Conservation (phyloP, 441 rosid species). For the Hura crepitans region DNA sequence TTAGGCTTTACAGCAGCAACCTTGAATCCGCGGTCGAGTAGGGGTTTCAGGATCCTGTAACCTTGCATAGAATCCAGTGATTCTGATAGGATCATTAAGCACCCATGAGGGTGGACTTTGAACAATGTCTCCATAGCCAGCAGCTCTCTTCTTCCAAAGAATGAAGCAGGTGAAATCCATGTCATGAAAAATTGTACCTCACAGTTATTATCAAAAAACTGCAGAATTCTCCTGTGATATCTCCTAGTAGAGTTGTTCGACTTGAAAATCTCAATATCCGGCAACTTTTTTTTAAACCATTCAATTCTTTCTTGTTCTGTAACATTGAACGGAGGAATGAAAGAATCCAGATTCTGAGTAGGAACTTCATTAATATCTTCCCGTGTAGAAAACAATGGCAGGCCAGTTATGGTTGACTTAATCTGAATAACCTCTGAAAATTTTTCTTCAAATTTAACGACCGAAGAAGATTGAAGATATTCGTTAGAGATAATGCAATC, state of each 20-base stretch:
- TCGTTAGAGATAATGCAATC: constrained; percentile 31
- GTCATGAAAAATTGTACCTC: constrained; percentile 65
- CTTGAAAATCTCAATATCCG: constrained; percentile 42
- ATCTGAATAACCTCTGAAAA: constrained; percentile 11
- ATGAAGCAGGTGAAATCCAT: constrained; percentile 57
- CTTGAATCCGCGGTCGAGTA: constrained; percentile 38
- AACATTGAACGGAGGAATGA: constrained; percentile 41
- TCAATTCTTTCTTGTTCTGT: constrained; percentile 44
- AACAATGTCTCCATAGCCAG: constrained; percentile 56
- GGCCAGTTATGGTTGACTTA: constrained; percentile 13
- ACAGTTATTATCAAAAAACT: constrained; percentile 46
- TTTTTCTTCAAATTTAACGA: constrained; percentile 6
- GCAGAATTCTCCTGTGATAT: constrained; percentile 49
- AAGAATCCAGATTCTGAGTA: constrained; percentile 18
- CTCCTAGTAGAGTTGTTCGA: constrained; percentile 39
- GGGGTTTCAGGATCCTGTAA: constrained; percentile 40
- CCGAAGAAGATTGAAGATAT: constrained; percentile 23
- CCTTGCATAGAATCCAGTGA: constrained; percentile 58
- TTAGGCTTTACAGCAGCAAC: constrained; percentile 52
- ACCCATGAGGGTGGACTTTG: constrained; percentile 48
- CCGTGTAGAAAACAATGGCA: constrained; percentile 25
- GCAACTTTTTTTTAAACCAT: constrained; percentile 46
- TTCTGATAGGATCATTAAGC: constrained; percentile 57
- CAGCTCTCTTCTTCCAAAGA: constrained; percentile 49
- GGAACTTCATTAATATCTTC: constrained; percentile 24